phyloP scores from a whole-genome alignment of 345 rosid genomes.

The Eutrema yunnanense region DNA sequence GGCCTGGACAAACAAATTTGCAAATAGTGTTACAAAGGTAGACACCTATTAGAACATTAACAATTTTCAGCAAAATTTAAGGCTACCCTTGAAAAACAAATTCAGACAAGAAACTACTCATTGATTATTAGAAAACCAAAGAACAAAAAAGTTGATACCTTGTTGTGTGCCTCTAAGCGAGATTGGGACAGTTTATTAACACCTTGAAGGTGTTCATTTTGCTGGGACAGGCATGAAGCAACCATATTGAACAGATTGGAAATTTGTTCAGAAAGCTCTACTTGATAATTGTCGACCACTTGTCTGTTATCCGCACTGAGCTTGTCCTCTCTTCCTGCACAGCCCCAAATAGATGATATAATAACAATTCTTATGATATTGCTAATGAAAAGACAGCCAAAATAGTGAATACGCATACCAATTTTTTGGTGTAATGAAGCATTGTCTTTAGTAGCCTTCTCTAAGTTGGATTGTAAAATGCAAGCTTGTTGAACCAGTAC shows the following conservation, averaged over 20 bases:
- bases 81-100: not conserved
- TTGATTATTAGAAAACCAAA: not conserved
- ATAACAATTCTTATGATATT: not conserved
- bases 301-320: conserved; percentile 69
- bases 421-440: conserved; percentile 71
- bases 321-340: conserved; percentile 78
- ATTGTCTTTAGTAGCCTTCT: conserved; percentile 81
- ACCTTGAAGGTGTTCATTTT: conserved; percentile 62
- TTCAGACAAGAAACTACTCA: not conserved
- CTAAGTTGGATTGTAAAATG: conserved; percentile 61
- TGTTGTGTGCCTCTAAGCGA: conserved; percentile 53
- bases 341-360: not conserved
- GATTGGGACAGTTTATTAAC: conserved; percentile 66
- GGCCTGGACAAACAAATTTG: conserved; percentile 40
- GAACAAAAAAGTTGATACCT: conserved; percentile 37
- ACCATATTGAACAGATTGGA: conserved; percentile 54
- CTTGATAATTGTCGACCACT: conserved; percentile 54
- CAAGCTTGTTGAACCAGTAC: conserved; percentile 83
- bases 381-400: not conserved
- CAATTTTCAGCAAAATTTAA: not conserved
- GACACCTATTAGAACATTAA: not conserved
- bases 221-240: conserved; percentile 58
- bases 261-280: conserved; percentile 63
- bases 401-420: conserved; percentile 39
- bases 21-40: not conserved